Conservation (phyloP, 441 rosid genomes). For the Francoa sonchifolia region DNA sequence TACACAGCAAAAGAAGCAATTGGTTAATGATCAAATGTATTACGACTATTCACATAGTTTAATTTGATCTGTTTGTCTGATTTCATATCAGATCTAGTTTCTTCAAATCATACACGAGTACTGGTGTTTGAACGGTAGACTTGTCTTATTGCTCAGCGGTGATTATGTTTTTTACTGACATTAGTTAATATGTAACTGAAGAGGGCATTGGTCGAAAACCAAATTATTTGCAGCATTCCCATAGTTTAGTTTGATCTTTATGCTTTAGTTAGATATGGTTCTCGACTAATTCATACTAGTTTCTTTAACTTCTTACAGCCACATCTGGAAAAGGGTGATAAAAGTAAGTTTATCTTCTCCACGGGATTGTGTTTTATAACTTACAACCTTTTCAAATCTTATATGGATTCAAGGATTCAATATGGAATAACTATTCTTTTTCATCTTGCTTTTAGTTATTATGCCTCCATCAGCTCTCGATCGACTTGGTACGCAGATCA, state of each 20-base stretch:
- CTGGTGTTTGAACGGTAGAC: not conserved
- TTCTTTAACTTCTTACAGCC: constrained; percentile 29
- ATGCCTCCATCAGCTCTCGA: constrained; percentile 66
- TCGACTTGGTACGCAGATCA: constrained; percentile 36
- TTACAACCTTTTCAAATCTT: too few species aligned
- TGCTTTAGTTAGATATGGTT: not conserved
- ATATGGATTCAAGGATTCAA: too few species aligned
- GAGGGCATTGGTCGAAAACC: not conserved
- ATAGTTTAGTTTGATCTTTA: not conserved
- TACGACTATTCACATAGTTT: too few species aligned
- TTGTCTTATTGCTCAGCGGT: not conserved
- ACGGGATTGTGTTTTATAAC: too few species aligned
- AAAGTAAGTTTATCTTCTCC: constrained; percentile 28
- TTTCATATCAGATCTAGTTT: too few species aligned
- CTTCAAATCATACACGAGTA: too few species aligned
- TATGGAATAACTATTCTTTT: constrained; percentile 4
- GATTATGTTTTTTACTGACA: not conserved
- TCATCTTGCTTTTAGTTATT: constrained; percentile 26
- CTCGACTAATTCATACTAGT: constrained; percentile 5
- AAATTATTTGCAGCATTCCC: not conserved
- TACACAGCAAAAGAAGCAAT: too few species aligned
- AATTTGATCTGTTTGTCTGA: too few species aligned
- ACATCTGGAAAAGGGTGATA: constrained; percentile 70
- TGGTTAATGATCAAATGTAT: too few species aligned
- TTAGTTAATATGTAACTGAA: not conserved